Evolutionary conservation across 176 grass and related monocot species (phyloP).

Genomic region (Poa pratensis): DNA sequence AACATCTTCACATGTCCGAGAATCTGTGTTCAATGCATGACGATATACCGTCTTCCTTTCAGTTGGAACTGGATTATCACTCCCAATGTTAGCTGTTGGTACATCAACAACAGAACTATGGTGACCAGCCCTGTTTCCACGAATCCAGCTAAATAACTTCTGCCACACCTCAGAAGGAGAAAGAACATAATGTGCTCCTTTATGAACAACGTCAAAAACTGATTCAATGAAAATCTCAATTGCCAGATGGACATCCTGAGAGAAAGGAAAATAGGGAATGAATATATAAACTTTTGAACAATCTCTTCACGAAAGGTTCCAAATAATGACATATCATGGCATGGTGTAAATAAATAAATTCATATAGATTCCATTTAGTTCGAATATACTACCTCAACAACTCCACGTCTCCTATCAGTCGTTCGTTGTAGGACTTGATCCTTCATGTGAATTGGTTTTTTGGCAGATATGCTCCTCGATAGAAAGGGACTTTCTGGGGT

Average conservation of each 20-base stretch:
- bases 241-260: constrained; percentile 89
- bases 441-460: constrained; percentile 63
- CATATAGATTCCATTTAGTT: constrained; percentile 18
- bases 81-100: constrained; percentile 72
- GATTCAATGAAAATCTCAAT: constrained; percentile 98
- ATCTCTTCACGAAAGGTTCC: constrained; percentile 20
- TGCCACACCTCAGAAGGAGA: constrained; percentile 84
- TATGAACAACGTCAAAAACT: constrained; percentile 80
- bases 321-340: not conserved
- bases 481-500: constrained; percentile 39
- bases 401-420: constrained; percentile 88
- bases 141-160: constrained; percentile 70
- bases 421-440: constrained; percentile 79
- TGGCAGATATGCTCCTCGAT: constrained; percentile 40
- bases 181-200: constrained; percentile 81
- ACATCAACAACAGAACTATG: constrained; percentile 58
- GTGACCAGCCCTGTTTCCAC: constrained; percentile 36
- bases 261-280: not conserved
- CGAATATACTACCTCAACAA: constrained; percentile 74
- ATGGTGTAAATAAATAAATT: constrained; percentile 30
- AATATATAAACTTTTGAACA: constrained; percentile 15
- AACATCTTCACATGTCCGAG: constrained; percentile 93
- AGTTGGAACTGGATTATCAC: constrained; percentile 61
- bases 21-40: constrained; percentile 91
- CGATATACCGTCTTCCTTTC: constrained; percentile 68